Base-by-base conservation (phyloP, 768 basidiomycete genomes). In the Termitomyces eurrhizus region DNA sequence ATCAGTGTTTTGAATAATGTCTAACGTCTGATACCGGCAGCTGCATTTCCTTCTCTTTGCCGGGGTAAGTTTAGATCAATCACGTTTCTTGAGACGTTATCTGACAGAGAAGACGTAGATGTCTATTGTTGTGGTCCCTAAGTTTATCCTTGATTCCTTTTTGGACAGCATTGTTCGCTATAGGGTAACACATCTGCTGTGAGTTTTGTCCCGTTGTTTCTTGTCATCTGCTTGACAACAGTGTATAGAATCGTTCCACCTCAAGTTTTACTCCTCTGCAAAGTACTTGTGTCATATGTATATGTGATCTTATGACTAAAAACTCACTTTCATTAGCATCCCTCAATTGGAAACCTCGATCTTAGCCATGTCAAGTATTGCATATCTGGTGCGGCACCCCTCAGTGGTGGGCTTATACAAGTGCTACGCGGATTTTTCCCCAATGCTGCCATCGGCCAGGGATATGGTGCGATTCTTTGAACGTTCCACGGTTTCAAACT, bases 231-330 rank as follows among this genome's bases (percentile, higher is more conserved):
- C n/a, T 9, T 55, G 44, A 16, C 60, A 18, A 33, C 37, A 33
- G 54, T 24, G 12, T 53, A 49, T 18, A 87, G 85, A 59, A 69
- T 88, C 24, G 86, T 88, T 37, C 87, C 87, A 18, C 87, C 87
- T 18, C 84, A 87, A 58, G 78, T 86, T 7, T 81, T 89, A 11
- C 73, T 87, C 16, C 70, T 89, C n/a, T 84, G 83, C 77, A 89
- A 89, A 76, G 86, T 84, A 65, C 52, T 64, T n/a, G n/a, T 21
- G 0, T 18, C 29, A 35, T 29, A 41, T 18, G 2, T 5, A 16
- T 37, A 57, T 51, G 53, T 45, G 35, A 48, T 54, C 41, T 36
- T 51, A 14, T 56, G 42, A 16, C 60, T 61, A 9, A 58, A 58
- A 44, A 50, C 37, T 14, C 0, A 13, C 14, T 11, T 21, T 37